Conservation (phyloP, 225 moss, liverwort and hornwort genomes). For the Sphagnum contortum region DNA sequence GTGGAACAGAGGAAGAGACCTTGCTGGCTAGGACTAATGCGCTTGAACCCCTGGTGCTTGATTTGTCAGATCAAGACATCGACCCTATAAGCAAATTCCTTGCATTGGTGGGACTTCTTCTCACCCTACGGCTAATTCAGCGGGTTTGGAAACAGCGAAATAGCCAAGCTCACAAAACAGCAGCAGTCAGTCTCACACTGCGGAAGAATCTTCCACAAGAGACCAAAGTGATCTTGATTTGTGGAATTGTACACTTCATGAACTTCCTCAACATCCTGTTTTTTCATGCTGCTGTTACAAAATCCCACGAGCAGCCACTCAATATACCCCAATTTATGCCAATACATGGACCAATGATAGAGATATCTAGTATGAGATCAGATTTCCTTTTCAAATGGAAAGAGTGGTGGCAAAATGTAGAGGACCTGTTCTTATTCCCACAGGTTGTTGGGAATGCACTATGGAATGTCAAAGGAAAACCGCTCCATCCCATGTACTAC, state of each 20-base stretch:
- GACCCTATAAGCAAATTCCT: slow-evolving; percentile 30
- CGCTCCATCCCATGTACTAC: slow-evolving; percentile 26
- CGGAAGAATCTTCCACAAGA: slow-evolving; percentile 11
- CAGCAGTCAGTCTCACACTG: neutral
- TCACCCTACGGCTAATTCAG: slow-evolving; percentile 33
- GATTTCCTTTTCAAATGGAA: slow-evolving; percentile 3
- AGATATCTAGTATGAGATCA: neutral
- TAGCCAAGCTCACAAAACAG: neutral
- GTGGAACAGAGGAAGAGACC: slow-evolving; percentile 15
- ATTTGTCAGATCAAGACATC: slow-evolving; percentile 18
- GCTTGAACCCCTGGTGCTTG: neutral
- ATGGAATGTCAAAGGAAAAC: slow-evolving; percentile 36
- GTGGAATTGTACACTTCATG: slow-evolving; percentile 25
- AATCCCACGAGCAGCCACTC: neutral
- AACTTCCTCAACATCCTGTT: slow-evolving; percentile 28
- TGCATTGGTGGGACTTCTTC: slow-evolving; percentile 32
- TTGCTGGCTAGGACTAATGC: slow-evolving; percentile 24
- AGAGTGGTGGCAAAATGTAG: slow-evolving; percentile 42
- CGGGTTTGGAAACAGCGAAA: slow-evolving; percentile 33
- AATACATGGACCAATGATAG: slow-evolving; percentile 8
- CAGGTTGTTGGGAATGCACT: slow-evolving; percentile 30
- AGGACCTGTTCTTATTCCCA: slow-evolving; percentile 48
- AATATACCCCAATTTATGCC: no score
- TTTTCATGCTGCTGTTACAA: slow-evolving; percentile 7
- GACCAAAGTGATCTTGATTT: slow-evolving; percentile 16